A percentile compares a stretch with the other conserved stretches of the same genome.
Evolutionary conservation across 371 early-diverging fungal genomes (phyloP).

Genomic region (Dichotomocladium elegans): DNA sequence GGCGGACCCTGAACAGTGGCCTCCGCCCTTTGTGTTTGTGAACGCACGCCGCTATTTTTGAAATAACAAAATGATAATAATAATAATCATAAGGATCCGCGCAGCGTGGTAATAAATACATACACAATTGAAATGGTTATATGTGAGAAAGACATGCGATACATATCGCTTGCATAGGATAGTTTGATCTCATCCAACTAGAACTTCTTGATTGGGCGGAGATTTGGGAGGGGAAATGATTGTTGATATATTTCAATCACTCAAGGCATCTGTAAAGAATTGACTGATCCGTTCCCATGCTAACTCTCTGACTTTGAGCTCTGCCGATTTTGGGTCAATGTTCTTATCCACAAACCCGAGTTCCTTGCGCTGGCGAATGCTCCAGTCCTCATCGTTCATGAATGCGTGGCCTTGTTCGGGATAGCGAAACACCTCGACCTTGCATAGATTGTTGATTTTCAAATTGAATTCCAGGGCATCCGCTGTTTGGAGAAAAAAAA

Average conservation of each 20-base stretch:
- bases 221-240: no score
- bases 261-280: no score
- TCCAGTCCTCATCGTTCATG: slow-evolving; percentile 46
- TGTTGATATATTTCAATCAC: no score
- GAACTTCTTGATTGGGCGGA: no score
- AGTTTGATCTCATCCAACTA: no score
- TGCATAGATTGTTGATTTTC: slow-evolving; percentile 12
- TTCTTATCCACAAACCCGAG: slow-evolving; percentile 32
- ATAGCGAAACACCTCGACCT: slow-evolving; percentile 35
- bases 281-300: slow-evolving; percentile 43
- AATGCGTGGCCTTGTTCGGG: slow-evolving; percentile 51
- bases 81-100: no score
- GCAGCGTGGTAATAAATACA: no score
- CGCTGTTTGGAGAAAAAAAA: slow-evolving; percentile 7
- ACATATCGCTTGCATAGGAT: no score
- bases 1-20: slow-evolving; percentile 12
- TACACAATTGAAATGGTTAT: no score
- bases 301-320: slow-evolving; percentile 25
- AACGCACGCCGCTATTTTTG: slow-evolving; percentile 24
- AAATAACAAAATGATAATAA: neutral
- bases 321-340: slow-evolving; percentile 22
- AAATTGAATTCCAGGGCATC: slow-evolving; percentile 23
- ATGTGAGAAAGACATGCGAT: no score
- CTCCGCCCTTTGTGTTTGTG: slow-evolving; percentile 17
- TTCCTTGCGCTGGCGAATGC: slow-evolving; percentile 31